Evolutionary conservation across 2,329 filamentous ascomycete species (phyloP).

Genomic region (Acarospora socialis): DNA sequence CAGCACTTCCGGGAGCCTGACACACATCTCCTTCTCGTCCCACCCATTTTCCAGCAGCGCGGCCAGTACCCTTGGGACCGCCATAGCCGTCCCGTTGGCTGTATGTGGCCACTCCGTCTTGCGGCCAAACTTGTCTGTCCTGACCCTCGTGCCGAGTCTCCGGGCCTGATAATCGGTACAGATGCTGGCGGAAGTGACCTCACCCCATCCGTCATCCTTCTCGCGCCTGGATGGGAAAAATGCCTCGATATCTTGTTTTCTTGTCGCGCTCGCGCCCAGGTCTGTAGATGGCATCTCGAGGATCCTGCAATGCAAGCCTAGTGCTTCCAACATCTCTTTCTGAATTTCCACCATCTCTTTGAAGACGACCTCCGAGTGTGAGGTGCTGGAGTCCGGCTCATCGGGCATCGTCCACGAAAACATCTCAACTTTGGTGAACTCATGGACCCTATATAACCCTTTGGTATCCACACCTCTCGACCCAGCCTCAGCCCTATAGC

Average conservation of each 20-base stretch:
- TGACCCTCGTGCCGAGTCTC: constrained; percentile 61
- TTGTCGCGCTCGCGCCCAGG: constrained; percentile 71
- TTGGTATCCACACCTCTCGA: constrained; percentile 82
- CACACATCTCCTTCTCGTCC: constrained; percentile 52
- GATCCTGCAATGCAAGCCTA: constrained; percentile 73
- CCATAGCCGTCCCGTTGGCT: constrained; percentile 84
- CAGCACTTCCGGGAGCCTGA: constrained; percentile 65
- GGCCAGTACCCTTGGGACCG: constrained; percentile 77
- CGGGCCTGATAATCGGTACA: constrained; percentile 92
- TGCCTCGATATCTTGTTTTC: constrained; percentile 88
- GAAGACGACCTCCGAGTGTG: constrained; percentile 47
- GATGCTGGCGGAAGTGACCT: constrained; percentile 78
- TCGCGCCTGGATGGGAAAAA: constrained; percentile 70
- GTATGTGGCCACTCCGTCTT: constrained; percentile 67
- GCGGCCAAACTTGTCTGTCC: constrained; percentile 24
- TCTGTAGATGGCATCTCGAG: constrained; percentile 86
- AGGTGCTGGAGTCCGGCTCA: constrained; percentile 19
- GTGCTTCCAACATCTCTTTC: constrained; percentile 60
- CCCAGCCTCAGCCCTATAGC: constrained; percentile 90
- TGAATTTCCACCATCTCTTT: constrained; percentile 79
- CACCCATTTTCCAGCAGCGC: constrained; percentile 85
- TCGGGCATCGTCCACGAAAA: constrained; percentile 59
- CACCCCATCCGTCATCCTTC: constrained; percentile 67
- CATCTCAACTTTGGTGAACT: constrained; percentile 97
- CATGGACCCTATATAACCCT: constrained; percentile 89